Percentiles rank a stretch among this genome's conserved stretches.
Conservation (phyloP, 306 rosid genomes). For the Vigna mungo region DNA sequence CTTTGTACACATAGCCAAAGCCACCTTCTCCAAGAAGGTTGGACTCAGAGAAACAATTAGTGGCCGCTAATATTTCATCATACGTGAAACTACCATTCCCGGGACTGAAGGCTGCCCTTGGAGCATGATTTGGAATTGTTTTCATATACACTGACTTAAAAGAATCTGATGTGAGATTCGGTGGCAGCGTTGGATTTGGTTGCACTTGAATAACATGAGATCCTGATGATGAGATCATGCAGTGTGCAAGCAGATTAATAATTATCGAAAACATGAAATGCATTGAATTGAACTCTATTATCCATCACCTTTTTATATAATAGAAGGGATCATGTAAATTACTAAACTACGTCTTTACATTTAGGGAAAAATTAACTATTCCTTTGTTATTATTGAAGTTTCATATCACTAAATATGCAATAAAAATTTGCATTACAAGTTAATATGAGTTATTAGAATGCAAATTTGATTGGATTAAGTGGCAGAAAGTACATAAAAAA, state of each 20-base stretch:
- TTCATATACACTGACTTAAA: constrained; percentile 23
- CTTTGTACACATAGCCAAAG: constrained; percentile 62
- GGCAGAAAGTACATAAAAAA: neutral
- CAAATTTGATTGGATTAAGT: neutral
- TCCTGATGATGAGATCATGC: constrained; percentile 14
- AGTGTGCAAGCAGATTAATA: constrained; percentile 7
- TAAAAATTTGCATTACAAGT: neutral
- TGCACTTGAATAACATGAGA: constrained; percentile 45
- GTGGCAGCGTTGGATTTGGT: constrained; percentile 39
- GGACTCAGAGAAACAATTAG: constrained; percentile 54
- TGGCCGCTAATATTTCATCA: constrained; percentile 54
- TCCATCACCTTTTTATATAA: neutral
- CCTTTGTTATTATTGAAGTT: neutral
- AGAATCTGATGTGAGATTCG: constrained; percentile 41
- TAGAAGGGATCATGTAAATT: neutral
- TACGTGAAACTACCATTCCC: constrained; percentile 50
- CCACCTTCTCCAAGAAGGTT: constrained; percentile 70
- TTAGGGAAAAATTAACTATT: neutral
- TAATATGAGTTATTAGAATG: neutral
- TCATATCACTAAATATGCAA: neutral
- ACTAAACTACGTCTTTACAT: neutral
- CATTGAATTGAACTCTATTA: neutral
- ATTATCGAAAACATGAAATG: constrained; percentile 18
- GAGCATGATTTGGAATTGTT: constrained; percentile 37
- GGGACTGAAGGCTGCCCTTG: constrained; percentile 29